Evolutionary conservation across 2,329 filamentous ascomycete genomes (phyloP), one percentile per base, ranked within the genome.

Genomic region (Uncinocarpus reesii): DNA sequence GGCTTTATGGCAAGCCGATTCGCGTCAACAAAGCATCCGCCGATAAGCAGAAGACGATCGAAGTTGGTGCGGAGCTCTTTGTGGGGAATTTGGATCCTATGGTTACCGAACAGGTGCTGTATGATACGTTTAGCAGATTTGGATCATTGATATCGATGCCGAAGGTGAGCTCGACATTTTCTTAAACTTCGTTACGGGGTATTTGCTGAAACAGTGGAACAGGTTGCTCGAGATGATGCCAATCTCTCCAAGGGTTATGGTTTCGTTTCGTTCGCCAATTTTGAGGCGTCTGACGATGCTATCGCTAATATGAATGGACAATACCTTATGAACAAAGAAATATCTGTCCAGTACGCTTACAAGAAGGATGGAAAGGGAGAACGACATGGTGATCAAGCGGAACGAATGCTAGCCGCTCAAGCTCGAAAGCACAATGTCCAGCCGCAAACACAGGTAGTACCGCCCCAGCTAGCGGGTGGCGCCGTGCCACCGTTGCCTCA

Each of bases 351-450:
- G 68, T 98, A 96, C 66, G 92, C 92, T 32, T 96, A 95, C 77
- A 98, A 98, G 76, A 96, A 96, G 70, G 92, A 98, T 61, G 92
- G 92, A 57, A 95, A 95, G 71, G 90, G 90, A 58, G 90, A 96
- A 70, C 77, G 92, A 50, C 92, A 98, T 63, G 92, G 92, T 59
- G 92, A 98, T 64, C 79, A 88, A 58, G 92, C 92, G 24, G 92
- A 98, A 70, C 77, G 92, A 61, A 84, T 87, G 72, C 78, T 98
- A 40, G 92, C 92, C 24, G 82, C 84, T 23, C 86, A 95, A 68
- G 92, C 89, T 49, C 90, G 90, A 70, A 90, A 89, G 64, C 86
- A 95, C 66, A 95, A 95, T 60, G 85, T 98, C 52, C 79, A 87
- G 45, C 84, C 88, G 29, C 83, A 88, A 55, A 77, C 81, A 2